A percentile compares a stretch with the other conserved stretches of the same genome.
Evolutionary conservation across 768 basidiomycete species (phyloP).

Genomic region (Cyclocybe cylindracea): DNA sequence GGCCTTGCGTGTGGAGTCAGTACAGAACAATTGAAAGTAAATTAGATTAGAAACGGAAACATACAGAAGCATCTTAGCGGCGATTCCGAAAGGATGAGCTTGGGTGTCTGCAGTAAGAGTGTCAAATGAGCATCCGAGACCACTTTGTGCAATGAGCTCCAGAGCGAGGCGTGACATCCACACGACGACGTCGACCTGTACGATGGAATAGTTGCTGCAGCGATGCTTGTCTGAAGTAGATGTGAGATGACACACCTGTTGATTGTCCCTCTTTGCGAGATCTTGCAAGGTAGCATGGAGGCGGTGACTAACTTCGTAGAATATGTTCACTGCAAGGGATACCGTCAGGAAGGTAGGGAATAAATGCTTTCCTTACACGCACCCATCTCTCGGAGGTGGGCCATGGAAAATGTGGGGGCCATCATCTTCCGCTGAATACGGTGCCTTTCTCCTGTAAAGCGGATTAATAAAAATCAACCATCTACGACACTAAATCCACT

Average conservation of each 20-base stretch:
- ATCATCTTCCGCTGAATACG: constrained; percentile 44
- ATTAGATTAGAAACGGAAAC: constrained; percentile 5
- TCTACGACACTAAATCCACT: background rate
- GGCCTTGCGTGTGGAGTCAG: constrained; percentile 9
- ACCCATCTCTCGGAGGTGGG: constrained; percentile 39
- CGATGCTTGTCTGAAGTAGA: background rate
- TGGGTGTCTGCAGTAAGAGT: constrained; percentile 31
- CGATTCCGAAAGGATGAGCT: constrained; percentile 30
- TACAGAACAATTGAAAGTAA: background rate
- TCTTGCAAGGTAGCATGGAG: constrained; percentile 24
- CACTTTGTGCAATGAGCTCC: constrained; percentile 51
- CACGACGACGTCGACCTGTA: constrained; percentile 33
- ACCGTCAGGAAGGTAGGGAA: background rate
- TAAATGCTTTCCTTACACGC: background rate
- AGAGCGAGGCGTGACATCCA: constrained; percentile 48
- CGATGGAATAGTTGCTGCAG: background rate
- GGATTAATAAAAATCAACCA: background rate
- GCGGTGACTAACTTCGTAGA: constrained; percentile 32
- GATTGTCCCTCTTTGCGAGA: constrained; percentile 26
- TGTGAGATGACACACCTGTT: constrained; percentile 20
- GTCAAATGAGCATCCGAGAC: constrained; percentile 46
- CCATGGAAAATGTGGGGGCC: constrained; percentile 44
- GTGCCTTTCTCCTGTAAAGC: constrained; percentile 38
- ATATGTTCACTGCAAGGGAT: constrained; percentile 30
- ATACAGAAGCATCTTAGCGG: constrained; percentile 31